Conservation (phyloP, 179 eudicot genomes). For the Beta lomatogona region DNA sequence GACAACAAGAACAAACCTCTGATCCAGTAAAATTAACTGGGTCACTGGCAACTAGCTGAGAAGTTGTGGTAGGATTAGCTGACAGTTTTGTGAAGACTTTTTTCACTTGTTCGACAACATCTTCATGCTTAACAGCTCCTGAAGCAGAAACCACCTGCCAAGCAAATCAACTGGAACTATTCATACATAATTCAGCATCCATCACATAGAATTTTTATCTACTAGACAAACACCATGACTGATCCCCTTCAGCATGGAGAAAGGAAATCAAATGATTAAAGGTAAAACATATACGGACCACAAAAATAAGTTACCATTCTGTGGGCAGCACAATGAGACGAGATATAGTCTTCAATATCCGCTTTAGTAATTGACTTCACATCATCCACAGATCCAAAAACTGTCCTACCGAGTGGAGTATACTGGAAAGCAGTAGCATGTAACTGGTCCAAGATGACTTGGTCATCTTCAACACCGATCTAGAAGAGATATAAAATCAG, state of each 20-base stretch:
- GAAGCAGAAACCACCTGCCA: conserved; percentile 74
- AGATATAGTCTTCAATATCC: conserved; percentile 58
- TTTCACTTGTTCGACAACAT: conserved; percentile 72
- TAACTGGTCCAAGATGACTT: conserved; percentile 72
- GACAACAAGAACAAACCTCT: conserved; percentile 55
- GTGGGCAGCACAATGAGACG: conserved; percentile 69
- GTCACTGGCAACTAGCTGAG: conserved; percentile 68
- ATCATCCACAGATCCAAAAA: conserved; percentile 61
- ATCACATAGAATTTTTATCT: neutral
- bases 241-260: too few species aligned
- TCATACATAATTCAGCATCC: conserved; percentile 2
- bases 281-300: neutral
- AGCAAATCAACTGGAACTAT: conserved; percentile 5
- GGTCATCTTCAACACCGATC: conserved; percentile 59
- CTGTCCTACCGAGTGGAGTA: conserved; percentile 72
- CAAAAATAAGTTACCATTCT: conserved; percentile 78
- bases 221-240: neutral
- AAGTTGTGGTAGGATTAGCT: conserved; percentile 60
- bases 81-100: conserved; percentile 67
- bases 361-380: conserved; percentile 53
- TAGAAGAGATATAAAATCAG: conserved; percentile 26
- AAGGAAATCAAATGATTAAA: neutral
- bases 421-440: conserved; percentile 91
- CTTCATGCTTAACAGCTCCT: conserved; percentile 85
- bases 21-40: conserved; percentile 84